Evolutionary conservation across 257 asterid genomes (phyloP).

Genomic region (Jacaranda mimosifolia): DNA sequence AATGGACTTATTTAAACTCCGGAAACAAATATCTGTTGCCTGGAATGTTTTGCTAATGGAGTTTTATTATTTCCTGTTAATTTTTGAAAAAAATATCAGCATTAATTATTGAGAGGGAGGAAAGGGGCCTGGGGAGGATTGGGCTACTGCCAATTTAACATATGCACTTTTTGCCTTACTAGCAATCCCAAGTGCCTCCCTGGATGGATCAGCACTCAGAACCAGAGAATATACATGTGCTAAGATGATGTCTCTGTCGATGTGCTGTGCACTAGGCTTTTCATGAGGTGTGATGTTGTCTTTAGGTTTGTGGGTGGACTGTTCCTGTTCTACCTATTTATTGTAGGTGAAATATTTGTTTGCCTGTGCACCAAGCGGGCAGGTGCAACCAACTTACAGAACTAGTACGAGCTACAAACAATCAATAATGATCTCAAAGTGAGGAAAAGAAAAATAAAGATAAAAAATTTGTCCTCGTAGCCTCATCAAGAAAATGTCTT

Average conservation of each 20-base stretch:
- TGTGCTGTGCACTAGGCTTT: neutral
- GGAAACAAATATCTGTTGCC: conserved; percentile 18
- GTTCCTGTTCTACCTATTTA: conserved; percentile 11
- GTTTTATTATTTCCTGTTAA: neutral
- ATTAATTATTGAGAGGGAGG: conserved; percentile 8
- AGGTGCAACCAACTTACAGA: conserved; percentile 2
- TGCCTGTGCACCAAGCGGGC: conserved; percentile 1
- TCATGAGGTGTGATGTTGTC: conserved; percentile 1
- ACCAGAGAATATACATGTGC: neutral
- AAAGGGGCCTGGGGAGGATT: neutral
- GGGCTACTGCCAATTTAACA: conserved; percentile 5
- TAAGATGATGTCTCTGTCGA: neutral
- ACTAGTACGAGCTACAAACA: conserved; percentile 1
- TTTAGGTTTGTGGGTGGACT: conserved; percentile 17
- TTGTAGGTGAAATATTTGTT: neutral
- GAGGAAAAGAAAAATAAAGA: conserved; percentile 7
- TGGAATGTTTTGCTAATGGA: conserved; percentile 3
- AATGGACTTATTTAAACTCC: neutral
- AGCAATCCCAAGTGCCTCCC: neutral
- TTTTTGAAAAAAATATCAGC: conserved; percentile 5
- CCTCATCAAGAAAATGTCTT: neutral
- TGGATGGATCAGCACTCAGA: neutral
- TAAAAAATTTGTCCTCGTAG: neutral
- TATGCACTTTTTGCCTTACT: neutral
- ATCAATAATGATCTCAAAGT: neutral